These are phyloP conservation scores for Castanea mollissima DNA, from an alignment of 306 rosid species.

Conservation along the genomic window DNA sequence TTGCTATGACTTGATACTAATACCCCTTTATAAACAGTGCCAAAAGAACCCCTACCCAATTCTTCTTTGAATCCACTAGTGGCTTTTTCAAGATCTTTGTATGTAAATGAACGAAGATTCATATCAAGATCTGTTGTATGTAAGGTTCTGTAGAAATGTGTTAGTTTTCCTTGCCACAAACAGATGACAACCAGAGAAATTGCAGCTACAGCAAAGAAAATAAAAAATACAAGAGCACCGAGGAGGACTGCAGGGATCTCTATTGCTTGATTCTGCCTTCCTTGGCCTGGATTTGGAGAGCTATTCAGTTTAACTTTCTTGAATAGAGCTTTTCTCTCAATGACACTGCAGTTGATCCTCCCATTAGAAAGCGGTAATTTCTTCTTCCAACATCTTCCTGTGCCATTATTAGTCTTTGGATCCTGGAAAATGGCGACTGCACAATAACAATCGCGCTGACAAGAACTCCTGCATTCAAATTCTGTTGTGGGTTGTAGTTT, in stretches of 20 bases:
- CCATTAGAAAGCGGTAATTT: not conserved
- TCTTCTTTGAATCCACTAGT: not conserved
- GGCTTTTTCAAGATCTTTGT: constrained; percentile 1
- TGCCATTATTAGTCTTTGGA: not conserved
- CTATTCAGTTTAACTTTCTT: not conserved
- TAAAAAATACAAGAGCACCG: not conserved
- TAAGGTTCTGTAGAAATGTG: not conserved
- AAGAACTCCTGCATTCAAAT: not conserved
- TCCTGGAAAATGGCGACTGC: constrained; percentile 1
- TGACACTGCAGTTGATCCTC: not conserved
- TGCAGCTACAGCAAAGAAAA: not conserved
- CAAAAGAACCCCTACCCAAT: constrained; percentile 4
- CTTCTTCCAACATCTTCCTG: not conserved
- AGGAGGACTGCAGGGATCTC: not conserved
- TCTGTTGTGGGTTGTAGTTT: not conserved
- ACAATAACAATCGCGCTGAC: not conserved
- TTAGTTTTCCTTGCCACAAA: not conserved
- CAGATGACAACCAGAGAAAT: not conserved
- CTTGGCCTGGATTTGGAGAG: not conserved
- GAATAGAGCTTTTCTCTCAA: not conserved
- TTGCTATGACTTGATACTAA: not conserved
- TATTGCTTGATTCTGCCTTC: not conserved
- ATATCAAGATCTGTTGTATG: not conserved
- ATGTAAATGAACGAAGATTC: not conserved
- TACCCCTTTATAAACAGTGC: not conserved